Evolutionary conservation across 1,284 basidiomycete genomes (phyloP), one percentile per base, ranked within the genome.

Genomic region (Cutaneotrichosporon daszewskae): DNA sequence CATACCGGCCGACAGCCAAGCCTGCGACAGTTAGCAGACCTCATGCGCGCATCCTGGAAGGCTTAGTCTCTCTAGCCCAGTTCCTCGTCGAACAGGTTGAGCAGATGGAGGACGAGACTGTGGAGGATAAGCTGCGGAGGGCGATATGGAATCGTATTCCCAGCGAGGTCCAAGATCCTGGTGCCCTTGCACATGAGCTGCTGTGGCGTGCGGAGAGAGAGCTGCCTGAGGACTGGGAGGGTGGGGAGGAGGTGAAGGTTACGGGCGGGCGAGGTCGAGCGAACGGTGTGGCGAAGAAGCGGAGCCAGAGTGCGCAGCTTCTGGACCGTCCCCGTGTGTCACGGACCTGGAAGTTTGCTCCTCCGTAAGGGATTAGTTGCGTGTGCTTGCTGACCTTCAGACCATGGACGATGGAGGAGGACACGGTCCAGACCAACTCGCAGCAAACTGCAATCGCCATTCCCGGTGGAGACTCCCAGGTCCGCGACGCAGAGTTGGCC

Each of bases 121-220:
- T 13, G 8, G 78, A 48, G 77, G 81, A 48, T 70, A 76, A 45
- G 80, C 82, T 27, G 40, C 83, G 82, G 61, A 82, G 81, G 57
- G 79, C 87, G 53, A 79, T 81, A 1, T 83, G 79, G 60, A 86
- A 90, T 40, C 79, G 85, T 45, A 79, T 94, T 13, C 89, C 90
- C 1, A 60, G 66, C n/a, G 86, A 89, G 49, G 77, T 80, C 37
- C 76, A 89, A 36, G 84, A 94, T 64, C 78, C 85, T 5, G 72
- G 82, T 2, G 81, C 79, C 1, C 64, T 90, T 40, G 85, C 87
- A 7, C 74, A 86, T 51, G 89, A 94, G 62, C 72, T 94, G 34
- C 75, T 84, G 32, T 89, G 87, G 86, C 76, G 87, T 39, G 77
- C 83, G 17, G 75, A 80, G 49, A 66, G 79, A 35, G 83, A 84